Percentiles rank a stretch among this genome's conserved stretches.
Evolutionary conservation across 2,329 filamentous ascomycete species (phyloP).

Genomic region (Pseudocercospora fijiensis): DNA sequence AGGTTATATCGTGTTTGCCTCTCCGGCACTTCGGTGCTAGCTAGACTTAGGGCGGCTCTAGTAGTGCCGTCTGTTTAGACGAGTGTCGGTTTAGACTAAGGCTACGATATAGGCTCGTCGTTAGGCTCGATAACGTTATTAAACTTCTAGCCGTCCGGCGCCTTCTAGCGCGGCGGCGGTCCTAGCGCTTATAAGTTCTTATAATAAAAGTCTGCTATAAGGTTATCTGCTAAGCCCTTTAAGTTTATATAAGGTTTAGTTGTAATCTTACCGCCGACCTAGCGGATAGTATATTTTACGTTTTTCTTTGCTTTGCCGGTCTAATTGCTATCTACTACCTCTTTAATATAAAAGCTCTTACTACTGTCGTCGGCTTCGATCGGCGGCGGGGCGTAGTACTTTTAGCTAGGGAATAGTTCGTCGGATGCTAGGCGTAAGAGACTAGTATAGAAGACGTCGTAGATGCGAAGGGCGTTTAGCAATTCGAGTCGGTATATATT

Average conservation of each 20-base stretch:
- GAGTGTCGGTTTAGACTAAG: too few species aligned
- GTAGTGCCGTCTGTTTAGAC: too few species aligned
- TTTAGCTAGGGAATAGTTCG: background rate
- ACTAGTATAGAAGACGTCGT: background rate
- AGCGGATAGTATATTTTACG: background rate
- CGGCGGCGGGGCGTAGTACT: background rate
- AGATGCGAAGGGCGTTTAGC: background rate
- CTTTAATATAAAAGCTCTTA: background rate
- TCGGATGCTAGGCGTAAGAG: background rate
- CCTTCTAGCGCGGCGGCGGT: background rate
- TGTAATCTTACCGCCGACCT: background rate
- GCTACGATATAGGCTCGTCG: too few species aligned
- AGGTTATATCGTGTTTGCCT: background rate
- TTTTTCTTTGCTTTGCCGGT: background rate
- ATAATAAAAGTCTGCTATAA: background rate
- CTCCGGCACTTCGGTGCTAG: background rate
- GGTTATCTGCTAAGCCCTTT: too few species aligned
- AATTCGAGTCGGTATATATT: background rate
- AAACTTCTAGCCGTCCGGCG: background rate
- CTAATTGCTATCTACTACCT: background rate
- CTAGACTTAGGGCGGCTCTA: background rate
- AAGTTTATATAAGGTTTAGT: background rate
- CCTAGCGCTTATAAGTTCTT: background rate
- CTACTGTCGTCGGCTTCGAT: background rate
- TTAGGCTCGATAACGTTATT: background rate